A percentile compares a stretch with the other conserved stretches of the same genome.
These are phyloP conservation scores for Coemansia sp. DNA, from an alignment of 192 early-diverging fungal genomes.

Conservation along the genomic window DNA sequence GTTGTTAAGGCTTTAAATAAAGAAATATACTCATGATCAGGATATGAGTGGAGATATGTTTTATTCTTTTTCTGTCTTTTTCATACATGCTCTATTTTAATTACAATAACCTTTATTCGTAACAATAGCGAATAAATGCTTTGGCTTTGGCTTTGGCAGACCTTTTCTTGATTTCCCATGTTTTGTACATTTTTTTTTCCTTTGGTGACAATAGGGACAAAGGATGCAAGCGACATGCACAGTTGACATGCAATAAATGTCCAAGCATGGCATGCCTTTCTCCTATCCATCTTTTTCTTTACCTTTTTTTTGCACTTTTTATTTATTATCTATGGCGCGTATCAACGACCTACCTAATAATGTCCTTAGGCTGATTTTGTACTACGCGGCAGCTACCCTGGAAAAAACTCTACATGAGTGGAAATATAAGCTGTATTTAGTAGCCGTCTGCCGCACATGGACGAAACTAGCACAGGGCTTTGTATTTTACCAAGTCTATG, in stretches of 20 bases:
- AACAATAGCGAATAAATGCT: no score
- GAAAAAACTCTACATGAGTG: not conserved
- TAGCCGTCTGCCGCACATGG: not conserved
- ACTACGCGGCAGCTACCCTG: not conserved
- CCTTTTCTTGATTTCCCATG: no score
- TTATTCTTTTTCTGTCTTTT: no score
- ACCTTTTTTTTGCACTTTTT: not conserved
- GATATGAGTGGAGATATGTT: no score
- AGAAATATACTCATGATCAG: no score
- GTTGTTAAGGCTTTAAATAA: no score
- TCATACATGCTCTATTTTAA: no score
- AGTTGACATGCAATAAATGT: not conserved
- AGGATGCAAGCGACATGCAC: slow-evolving; percentile 35
- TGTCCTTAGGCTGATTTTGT: not conserved
- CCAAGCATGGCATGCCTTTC: not conserved
- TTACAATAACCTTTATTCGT: no score
- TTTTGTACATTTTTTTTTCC: no score
- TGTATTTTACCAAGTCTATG: not conserved
- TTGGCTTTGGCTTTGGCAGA: no score
- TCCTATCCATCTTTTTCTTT: not conserved
- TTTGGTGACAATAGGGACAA: no score
- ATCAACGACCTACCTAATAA: not conserved
- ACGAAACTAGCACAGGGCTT: not conserved
- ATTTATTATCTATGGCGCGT: not conserved
- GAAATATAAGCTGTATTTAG: not conserved